These are phyloP conservation scores for Sherardia arvensis DNA, from an alignment of 257 asterid genomes.

Conservation along the genomic window DNA sequence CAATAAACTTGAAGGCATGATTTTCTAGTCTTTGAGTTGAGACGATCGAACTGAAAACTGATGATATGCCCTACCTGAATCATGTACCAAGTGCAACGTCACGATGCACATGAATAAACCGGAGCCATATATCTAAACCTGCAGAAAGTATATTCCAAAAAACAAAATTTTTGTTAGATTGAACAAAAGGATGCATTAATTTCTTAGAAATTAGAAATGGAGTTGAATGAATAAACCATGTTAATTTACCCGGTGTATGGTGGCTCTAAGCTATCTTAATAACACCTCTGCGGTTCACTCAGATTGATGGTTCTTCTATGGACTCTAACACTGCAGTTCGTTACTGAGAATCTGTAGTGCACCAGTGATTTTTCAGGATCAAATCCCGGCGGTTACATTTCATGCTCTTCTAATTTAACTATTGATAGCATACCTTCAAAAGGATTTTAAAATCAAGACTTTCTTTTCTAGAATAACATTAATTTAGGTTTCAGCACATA, in stretches of 20 bases:
- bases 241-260: conserved; percentile 68
- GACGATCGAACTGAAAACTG: background rate
- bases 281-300: conserved; percentile 37
- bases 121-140: conserved; percentile 90
- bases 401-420: conserved; percentile 51
- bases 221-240: no score
- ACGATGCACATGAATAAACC: conserved; percentile 55
- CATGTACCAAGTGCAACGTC: conserved; percentile 76
- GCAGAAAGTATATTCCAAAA: conserved; percentile 2
- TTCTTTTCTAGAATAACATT: no score
- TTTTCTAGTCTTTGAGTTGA: background rate
- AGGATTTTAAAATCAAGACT: background rate
- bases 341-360: conserved; percentile 55
- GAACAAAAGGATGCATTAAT: background rate
- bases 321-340: conserved; percentile 34
- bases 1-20: background rate
- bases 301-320: conserved; percentile 45
- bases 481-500: no score
- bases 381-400: conserved; percentile 76
- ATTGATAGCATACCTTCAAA: conserved; percentile 51
- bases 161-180: background rate
- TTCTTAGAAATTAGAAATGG: no score
- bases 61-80: conserved; percentile 43
- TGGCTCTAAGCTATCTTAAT: conserved; percentile 40
- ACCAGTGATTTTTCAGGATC: conserved; percentile 46